Evolutionary conservation across 345 rosid genomes (phyloP), one percentile per base, ranked within the genome.

Genomic region (Acer campestre): DNA sequence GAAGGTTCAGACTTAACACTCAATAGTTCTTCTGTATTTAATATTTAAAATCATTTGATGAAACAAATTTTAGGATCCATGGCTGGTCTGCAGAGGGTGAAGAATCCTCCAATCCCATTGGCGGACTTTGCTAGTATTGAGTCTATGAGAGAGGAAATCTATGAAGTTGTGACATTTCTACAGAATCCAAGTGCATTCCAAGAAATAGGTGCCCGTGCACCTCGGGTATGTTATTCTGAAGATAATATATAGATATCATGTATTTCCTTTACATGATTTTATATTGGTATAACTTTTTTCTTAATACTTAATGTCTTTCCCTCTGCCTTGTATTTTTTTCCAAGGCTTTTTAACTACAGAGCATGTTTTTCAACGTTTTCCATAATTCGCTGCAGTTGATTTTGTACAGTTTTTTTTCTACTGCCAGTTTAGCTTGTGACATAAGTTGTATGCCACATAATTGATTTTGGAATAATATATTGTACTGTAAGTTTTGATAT

Each of bases 181-280:
- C 95, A 90, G 81, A 94, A 94, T 80, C 98, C 98, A 59, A 79
- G 86, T 80, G 97, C 97, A 76, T 94, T 93, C 78, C 93, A 94
- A 82, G 97, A 94, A 80, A 93, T 94, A 90, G 98, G 97, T 76
- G 98, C 98, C 74, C 89, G 90, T 40, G 97, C 98, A 61, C 98
- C 98, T 79, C 89, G 91, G 86, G 98, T 94, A 89, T 80, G 93
- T 76, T 80, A 69, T 74, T 76, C 64, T 51, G 44, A 73, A 27
- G 74, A 78, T 69, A 38, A 74, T 53, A 17, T 71, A 31, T 63
- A 61, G 20, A 75, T n/a, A 31, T 64, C 20, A 29, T 18, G 77
- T 61, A n/a, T 48, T 73, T 42, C 35, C 29, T 65, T 65, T 75
- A 38, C 38, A 27, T 18, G 11, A 46, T 31, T 31, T 17, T 44